Evolutionary conservation across 257 asterid species (phyloP).

Genomic region (Jaltomata sinuosa): DNA sequence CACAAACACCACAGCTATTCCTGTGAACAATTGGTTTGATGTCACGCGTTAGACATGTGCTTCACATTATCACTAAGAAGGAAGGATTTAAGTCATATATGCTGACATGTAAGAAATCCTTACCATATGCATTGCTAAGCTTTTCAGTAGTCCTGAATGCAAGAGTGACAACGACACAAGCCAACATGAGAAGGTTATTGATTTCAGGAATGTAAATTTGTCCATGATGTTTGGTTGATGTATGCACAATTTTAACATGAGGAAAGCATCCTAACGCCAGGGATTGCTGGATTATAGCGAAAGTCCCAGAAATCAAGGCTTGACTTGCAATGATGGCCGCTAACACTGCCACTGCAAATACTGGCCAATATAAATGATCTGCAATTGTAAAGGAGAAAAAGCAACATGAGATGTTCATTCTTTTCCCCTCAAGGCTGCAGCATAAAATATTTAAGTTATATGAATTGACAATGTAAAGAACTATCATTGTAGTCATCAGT

Average conservation of each 20-base stretch:
- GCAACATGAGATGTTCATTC: not conserved
- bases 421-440: not conserved
- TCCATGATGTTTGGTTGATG: constrained; percentile 33
- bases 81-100: not conserved
- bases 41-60: not conserved
- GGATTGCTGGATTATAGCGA: constrained; percentile 51
- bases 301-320: constrained; percentile 52
- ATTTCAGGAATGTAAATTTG: constrained; percentile 53
- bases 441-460: not conserved
- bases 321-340: constrained; percentile 59
- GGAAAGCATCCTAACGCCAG: constrained; percentile 55
- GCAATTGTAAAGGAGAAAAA: not conserved
- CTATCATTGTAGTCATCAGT: not conserved
- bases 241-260: constrained; percentile 44
- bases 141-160: constrained; percentile 29
- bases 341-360: constrained; percentile 38
- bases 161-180: constrained; percentile 36
- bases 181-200: constrained; percentile 43
- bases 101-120: not conserved
- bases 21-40: constrained; percentile 2
- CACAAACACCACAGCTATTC: constrained; percentile 53
- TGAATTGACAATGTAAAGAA: not conserved
- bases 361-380: constrained; percentile 52
- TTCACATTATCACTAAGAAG: not conserved
- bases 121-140: constrained; percentile 60